Evolutionary conservation across 2,329 filamentous ascomycete species (phyloP), one percentile per base, ranked within the genome.

Genomic region (Penicillium paneum): DNA sequence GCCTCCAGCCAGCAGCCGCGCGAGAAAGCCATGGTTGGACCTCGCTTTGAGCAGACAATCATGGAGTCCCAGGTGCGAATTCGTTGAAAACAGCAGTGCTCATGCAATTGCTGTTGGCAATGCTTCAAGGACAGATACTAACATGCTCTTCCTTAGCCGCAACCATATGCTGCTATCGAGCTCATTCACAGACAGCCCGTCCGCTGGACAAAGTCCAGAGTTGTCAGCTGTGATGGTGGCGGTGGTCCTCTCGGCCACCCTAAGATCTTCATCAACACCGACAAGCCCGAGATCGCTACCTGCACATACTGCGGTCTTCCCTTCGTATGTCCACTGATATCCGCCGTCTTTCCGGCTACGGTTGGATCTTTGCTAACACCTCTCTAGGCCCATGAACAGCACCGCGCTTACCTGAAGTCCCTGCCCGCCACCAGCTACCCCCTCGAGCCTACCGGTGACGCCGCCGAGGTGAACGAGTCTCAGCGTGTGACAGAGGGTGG

Each of bases 161-260:
- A 88, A 78, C 89, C 94, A 29, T 82, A 86, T 69, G 88, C 94
- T 31, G 94, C 94, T 59, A 99, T 99, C 69, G 90, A 95, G 65
- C 84, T 99, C 73, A 92, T 97, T 69, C 94, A 99, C 82, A 87
- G 92, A 80, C 89, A 97, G 76, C 93, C 92, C 19, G 94, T 99
- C 34, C 83, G 85, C 74, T 99, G 94, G 93, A 90, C 87, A 56
- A 87, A 96, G 71, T 83, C 90, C 60, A 84, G 86, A 58, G 76
- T 89, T 45, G 93, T 95, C 48, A 86, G 86, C 41, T 99, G 94
- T 72, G 92, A 97, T 68, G 94, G 94, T 55, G 94, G 93, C 55
- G 92, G 92, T 64, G 94, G 93, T 42, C 88, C 92, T 31, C 79
- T 90, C 52, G 94, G 94, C 40, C 94, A 99, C 75, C 94, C 94